phyloP scores from a whole-genome alignment of 1,284 basidiomycete species.

The Boletus mariae region DNA sequence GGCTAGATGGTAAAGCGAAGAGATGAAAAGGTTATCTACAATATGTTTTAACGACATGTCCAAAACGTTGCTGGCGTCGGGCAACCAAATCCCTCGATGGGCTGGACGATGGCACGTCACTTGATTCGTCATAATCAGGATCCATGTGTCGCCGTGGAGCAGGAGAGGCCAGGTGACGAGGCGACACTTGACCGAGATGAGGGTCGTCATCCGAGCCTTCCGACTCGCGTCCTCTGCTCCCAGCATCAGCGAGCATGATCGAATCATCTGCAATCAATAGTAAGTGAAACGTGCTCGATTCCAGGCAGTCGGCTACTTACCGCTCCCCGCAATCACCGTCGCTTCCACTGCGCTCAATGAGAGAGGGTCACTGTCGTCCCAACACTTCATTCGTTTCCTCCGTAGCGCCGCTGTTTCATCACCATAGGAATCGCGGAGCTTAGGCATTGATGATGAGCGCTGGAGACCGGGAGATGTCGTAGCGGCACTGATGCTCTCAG shows the following conservation, averaged over 20 bases:
- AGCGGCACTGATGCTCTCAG: constrained; percentile 3
- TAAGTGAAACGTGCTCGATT: constrained; percentile 10
- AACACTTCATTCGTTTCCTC: constrained; percentile 27
- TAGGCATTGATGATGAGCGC: constrained; percentile 27
- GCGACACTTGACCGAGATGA: constrained; percentile 61
- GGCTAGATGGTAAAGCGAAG: constrained; percentile 19
- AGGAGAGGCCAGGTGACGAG: constrained; percentile 62
- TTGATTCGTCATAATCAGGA: constrained; percentile 31
- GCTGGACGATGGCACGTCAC: constrained; percentile 42
- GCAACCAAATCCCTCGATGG: constrained; percentile 40
- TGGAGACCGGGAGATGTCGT: constrained; percentile 18
- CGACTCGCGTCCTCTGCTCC: constrained; percentile 2
- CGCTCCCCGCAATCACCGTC: constrained; percentile 39
- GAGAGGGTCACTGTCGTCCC: constrained; percentile 24
- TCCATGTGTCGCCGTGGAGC: constrained; percentile 39
- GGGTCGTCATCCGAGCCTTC: constrained; percentile 23
- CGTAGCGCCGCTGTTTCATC: constrained; percentile 12
- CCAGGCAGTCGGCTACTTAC: constrained; percentile 31
- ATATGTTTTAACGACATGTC: constrained; percentile 5
- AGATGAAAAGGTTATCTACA: constrained; percentile 13
- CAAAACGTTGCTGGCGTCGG: constrained; percentile 34
- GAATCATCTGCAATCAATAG: constrained; percentile 39
- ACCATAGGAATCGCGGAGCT: constrained; percentile 11
- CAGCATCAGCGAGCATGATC: constrained; percentile 33
- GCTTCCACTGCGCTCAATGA: constrained; percentile 33